phyloP scores from a whole-genome alignment of 1,284 basidiomycete genomes.

The Naganishia sp. region DNA sequence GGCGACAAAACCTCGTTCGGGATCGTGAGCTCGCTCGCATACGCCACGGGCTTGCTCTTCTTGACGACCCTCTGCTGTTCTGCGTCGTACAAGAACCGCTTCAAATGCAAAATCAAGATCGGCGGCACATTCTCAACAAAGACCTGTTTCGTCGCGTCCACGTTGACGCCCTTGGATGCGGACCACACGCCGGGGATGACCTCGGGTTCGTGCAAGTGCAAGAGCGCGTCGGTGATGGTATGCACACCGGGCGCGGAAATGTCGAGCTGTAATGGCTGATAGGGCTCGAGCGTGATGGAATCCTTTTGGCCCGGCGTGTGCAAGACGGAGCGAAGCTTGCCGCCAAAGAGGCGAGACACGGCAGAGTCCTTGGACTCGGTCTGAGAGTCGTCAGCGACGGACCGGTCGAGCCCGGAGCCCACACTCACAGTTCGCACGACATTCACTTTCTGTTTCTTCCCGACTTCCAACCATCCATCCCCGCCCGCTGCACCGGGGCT shows the following conservation, averaged over 20 bases:
- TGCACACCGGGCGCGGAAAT: conserved; percentile 79
- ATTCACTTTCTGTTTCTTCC: conserved; percentile 82
- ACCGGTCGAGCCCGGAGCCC: background rate
- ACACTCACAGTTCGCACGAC: conserved; percentile 72
- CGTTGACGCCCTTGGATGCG: conserved; percentile 62
- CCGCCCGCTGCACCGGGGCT: conserved; percentile 48
- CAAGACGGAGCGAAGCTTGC: conserved; percentile 85
- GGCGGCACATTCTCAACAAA: conserved; percentile 83
- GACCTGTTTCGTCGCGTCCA: conserved; percentile 85
- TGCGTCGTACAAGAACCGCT: conserved; percentile 87
- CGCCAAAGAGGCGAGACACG: conserved; percentile 89
- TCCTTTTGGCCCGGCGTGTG: conserved; percentile 79
- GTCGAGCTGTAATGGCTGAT: conserved; percentile 84
- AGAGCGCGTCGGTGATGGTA: conserved; percentile 80
- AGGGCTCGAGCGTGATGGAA: conserved; percentile 87
- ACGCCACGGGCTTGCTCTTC: conserved; percentile 77
- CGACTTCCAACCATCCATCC: conserved; percentile 83
- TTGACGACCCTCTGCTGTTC: conserved; percentile 65
- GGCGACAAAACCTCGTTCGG: conserved; percentile 69
- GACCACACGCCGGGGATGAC: conserved; percentile 71
- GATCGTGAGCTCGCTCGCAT: conserved; percentile 76
- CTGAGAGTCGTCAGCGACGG: conserved; percentile 51
- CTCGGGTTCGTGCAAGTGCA: conserved; percentile 77
- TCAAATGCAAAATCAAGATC: conserved; percentile 86
- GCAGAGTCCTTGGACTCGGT: conserved; percentile 80